These are phyloP conservation scores for Phalaenopsis hybrid DNA, from an alignment of 116 monocot species.

Conservation along the genomic window DNA sequence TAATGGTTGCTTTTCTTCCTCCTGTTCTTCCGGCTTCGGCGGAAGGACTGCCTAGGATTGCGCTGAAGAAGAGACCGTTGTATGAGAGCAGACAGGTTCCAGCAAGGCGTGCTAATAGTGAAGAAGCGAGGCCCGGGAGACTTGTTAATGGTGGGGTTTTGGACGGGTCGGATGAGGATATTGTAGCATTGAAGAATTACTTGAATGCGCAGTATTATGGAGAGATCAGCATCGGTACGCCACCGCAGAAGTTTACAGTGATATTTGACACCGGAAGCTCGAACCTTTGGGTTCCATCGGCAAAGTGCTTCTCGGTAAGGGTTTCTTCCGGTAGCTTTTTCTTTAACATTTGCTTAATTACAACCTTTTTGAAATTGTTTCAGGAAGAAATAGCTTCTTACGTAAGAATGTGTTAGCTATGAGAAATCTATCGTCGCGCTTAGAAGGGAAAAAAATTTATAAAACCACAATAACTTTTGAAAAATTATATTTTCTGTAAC, in stretches of 20 bases:
- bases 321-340: too few species aligned
- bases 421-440: too few species aligned
- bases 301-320: slow-evolving; percentile 52
- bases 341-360: too few species aligned
- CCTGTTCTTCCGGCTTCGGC: slow-evolving; percentile 15
- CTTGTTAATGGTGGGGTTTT: slow-evolving; percentile 5
- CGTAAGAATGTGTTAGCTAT: too few species aligned
- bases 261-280: slow-evolving; percentile 63
- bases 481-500: too few species aligned
- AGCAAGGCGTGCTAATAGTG: slow-evolving; percentile 6
- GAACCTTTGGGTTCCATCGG: slow-evolving; percentile 57
- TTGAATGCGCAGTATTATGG: slow-evolving; percentile 68
- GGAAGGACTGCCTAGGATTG: slow-evolving; percentile 25
- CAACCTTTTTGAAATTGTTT: too few species aligned
- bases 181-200: slow-evolving; percentile 53
- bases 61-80: slow-evolving; percentile 30
- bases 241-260: slow-evolving; percentile 61
- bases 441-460: too few species aligned
- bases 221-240: slow-evolving; percentile 53
- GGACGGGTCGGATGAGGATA: slow-evolving; percentile 18
- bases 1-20: slow-evolving; percentile 14
- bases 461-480: too few species aligned
- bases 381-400: too few species aligned
- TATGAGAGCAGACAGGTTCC: slow-evolving; percentile 16
- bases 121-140: background rate